Percentiles rank a stretch among this genome's conserved stretches.
phyloP scores from a whole-genome alignment of 306 rosid genomes.

The Cicer arietinum region DNA sequence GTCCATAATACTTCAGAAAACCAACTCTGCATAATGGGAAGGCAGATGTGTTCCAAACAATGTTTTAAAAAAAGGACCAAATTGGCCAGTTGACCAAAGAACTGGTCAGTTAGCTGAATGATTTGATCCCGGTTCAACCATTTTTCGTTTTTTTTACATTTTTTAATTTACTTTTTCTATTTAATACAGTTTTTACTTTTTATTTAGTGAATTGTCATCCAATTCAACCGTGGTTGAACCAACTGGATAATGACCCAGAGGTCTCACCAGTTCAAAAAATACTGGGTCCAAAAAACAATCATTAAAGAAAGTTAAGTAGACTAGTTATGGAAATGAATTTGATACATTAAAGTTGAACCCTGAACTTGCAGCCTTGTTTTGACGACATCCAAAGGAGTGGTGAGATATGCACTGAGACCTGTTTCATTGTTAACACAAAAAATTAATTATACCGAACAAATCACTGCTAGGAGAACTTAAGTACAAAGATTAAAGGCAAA shows the following conservation, averaged over 20 bases:
- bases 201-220: too few species aligned
- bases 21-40: constrained; percentile 16
- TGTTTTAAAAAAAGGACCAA: too few species aligned
- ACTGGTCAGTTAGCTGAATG: too few species aligned
- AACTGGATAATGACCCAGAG: too few species aligned
- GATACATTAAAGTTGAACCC: constrained; percentile 76
- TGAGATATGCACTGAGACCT: constrained; percentile 85
- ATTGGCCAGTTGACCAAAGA: too few species aligned
- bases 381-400: constrained; percentile 88
- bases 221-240: too few species aligned
- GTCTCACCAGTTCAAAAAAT: too few species aligned
- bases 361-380: constrained; percentile 92
- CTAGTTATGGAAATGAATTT: constrained; percentile 16
- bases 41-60: constrained; percentile 8
- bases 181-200: too few species aligned
- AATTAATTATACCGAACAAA: constrained; percentile 11
- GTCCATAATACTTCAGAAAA: constrained; percentile 17
- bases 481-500: constrained; percentile 28
- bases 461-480: background rate
- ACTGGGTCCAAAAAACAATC: background rate
- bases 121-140: too few species aligned
- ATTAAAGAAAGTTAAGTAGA: background rate
- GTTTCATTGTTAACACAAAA: constrained; percentile 42
- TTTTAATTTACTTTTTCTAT: too few species aligned
- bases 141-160: too few species aligned